Percentiles rank a stretch among this genome's conserved stretches.
These are phyloP conservation scores for Kurtzmaniella quercitrusa DNA, from an alignment of 1,139 yeast genomes.

Conservation along the genomic window DNA sequence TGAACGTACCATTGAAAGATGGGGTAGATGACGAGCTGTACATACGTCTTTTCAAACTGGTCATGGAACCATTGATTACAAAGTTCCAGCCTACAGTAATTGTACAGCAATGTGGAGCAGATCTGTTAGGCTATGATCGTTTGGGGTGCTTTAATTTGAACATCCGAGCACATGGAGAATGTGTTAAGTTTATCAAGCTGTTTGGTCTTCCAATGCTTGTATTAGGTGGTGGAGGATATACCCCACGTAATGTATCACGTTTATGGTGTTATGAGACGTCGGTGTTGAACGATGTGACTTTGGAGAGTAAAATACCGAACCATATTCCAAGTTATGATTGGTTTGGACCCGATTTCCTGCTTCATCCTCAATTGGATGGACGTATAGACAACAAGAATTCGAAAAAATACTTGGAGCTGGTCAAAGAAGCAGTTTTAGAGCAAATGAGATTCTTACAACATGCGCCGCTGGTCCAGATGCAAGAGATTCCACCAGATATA, in stretches of 20 bases:
- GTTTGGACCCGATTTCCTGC: slow-evolving; percentile 88
- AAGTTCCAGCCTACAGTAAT: slow-evolving; percentile 87
- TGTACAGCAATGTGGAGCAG: slow-evolving; percentile 97
- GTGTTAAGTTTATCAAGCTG: slow-evolving; percentile 80
- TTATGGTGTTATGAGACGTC: slow-evolving; percentile 96
- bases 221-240: slow-evolving; percentile 96
- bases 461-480: slow-evolving; percentile 95
- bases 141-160: slow-evolving; percentile 91
- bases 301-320: slow-evolving; percentile 75
- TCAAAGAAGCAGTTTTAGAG: slow-evolving; percentile 73
- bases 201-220: slow-evolving; percentile 89
- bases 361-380: slow-evolving; percentile 89
- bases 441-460: slow-evolving; percentile 78
- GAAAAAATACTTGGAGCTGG: slow-evolving; percentile 77
- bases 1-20: slow-evolving; percentile 91
- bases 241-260: slow-evolving; percentile 91
- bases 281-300: slow-evolving; percentile 70
- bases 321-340: slow-evolving; percentile 78
- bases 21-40: slow-evolving; percentile 96
- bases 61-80: slow-evolving; percentile 82
- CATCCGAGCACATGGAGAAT: slow-evolving; percentile 91
- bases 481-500: slow-evolving; percentile 80
- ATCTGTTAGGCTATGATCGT: slow-evolving; percentile 88
- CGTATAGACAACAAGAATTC: slow-evolving; percentile 84
- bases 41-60: slow-evolving; percentile 68